Evolutionary conservation across 148 eudicot genomes (phyloP), one percentile per base, ranked within the genome.

Genomic region (Persicaria maculosa): DNA sequence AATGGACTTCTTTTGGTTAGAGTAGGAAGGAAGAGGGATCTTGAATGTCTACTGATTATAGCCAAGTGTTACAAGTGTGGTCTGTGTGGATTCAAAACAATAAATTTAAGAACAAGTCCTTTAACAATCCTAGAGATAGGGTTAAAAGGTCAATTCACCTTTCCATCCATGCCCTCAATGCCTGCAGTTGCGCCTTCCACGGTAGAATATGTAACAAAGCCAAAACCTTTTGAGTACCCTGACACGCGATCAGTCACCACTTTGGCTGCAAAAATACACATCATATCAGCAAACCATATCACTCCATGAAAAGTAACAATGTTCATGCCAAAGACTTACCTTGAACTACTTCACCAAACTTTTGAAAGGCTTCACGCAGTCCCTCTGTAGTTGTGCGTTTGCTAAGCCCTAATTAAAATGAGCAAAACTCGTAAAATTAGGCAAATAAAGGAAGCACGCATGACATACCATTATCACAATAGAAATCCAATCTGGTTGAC

Each of bases 191-290:
- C 93, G 12, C 87, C 92, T 82, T 91, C 91, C 57, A 86, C 16
- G 40, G 96, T 86, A 44, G 79, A 83, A 82, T 91, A 94, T 74
- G 78, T 81, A 15, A 94, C 97, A 78, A 94, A 94, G 59, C 98
- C 97, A 76, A 74, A 94, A 31, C 98, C 97, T 79, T 90, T 94
- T 0, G 98, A 91, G 77, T 74, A 90, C 17, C 93, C 93, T 72
- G 88, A 83, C 65, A 75, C 79, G 10, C 93, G 96, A 82, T 94
- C 98, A 74, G 97, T 86, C 79, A 90, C 96, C 73, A 94, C 97
- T 80, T 80, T 87, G 17, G 98, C 98, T 93, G 91, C 90, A 83
- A 76, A 62, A n/a, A 36, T 69, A 69, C 4, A 31, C 12, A 74
- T 40, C 68, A 25, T 9, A 59, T 54, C 52, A 79, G 71, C 47